Conservation (phyloP, 2,329 filamentous ascomycete genomes). For the Lachnellula arida region DNA sequence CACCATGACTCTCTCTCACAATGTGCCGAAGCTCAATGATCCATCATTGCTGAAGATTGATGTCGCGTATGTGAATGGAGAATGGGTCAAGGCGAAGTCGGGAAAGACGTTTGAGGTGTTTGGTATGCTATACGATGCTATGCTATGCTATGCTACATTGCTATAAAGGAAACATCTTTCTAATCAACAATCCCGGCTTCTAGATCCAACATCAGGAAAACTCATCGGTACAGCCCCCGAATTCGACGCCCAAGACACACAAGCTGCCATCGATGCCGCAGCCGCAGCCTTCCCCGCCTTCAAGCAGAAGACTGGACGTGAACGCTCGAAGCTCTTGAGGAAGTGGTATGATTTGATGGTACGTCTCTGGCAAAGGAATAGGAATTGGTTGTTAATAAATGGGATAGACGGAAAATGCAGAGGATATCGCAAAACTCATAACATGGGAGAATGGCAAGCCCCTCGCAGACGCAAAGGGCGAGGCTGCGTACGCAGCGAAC, state of each 20-base stretch:
- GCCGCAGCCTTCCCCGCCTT: slow-evolving; percentile 69
- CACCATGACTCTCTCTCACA: slow-evolving; percentile 22
- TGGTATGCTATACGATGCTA: slow-evolving; percentile 39
- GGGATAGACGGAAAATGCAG: slow-evolving; percentile 55
- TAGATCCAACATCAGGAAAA: slow-evolving; percentile 78
- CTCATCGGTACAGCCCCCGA: slow-evolving; percentile 82
- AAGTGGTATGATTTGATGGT: slow-evolving; percentile 79
- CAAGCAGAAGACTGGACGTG: slow-evolving; percentile 65
- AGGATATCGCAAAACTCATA: slow-evolving; percentile 77
- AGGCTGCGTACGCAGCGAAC: slow-evolving; percentile 66
- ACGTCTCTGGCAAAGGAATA: not conserved
- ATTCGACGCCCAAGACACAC: slow-evolving; percentile 72
- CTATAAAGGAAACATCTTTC: not conserved
- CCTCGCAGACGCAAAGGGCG: slow-evolving; percentile 66
- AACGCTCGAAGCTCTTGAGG: slow-evolving; percentile 68
- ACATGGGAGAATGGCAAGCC: slow-evolving; percentile 92
- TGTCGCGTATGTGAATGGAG: slow-evolving; percentile 79
- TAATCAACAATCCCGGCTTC: not conserved
- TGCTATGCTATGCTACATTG: no score
- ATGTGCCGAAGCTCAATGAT: slow-evolving; percentile 61
- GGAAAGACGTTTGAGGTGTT: slow-evolving; percentile 88
- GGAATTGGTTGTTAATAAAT: slow-evolving; percentile 4
- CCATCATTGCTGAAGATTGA: slow-evolving; percentile 79
- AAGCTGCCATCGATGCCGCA: slow-evolving; percentile 80
- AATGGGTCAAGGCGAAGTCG: slow-evolving; percentile 82